These are phyloP conservation scores for Raddia guianensis DNA, from an alignment of 176 grass and related monocot genomes.

Conservation along the genomic window DNA sequence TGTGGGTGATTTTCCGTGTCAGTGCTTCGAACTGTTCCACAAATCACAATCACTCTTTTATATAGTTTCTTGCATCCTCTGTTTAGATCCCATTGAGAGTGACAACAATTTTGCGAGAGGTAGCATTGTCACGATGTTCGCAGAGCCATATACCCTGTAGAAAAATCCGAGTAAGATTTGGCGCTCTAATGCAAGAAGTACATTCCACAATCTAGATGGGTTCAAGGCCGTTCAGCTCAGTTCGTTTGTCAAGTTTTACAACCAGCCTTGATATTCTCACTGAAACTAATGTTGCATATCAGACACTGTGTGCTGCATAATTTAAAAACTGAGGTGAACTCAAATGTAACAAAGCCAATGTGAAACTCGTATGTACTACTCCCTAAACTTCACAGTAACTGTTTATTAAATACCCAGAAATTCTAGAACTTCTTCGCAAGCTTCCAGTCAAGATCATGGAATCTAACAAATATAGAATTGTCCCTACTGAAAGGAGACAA, in stretches of 20 bases:
- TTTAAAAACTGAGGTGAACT: background rate
- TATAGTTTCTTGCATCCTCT: conserved; percentile 6
- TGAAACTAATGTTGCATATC: conserved; percentile 8
- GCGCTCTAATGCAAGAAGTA: background rate
- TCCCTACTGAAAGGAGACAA: background rate
- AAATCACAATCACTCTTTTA: background rate
- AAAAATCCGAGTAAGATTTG: conserved; percentile 1
- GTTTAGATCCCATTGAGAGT: conserved; percentile 76
- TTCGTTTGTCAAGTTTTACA: background rate
- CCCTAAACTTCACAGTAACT: background rate
- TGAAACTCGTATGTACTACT: background rate
- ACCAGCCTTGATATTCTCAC: background rate
- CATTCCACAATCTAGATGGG: background rate
- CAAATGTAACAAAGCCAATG: background rate
- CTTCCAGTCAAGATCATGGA: background rate
- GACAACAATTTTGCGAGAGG: conserved; percentile 77
- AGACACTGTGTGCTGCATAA: background rate
- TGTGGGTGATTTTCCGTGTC: background rate
- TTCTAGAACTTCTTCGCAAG: background rate
- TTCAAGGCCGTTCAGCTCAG: background rate
- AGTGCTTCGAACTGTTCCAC: background rate
- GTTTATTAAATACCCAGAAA: background rate
- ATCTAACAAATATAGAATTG: background rate
- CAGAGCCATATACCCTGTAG: conserved; percentile 90
- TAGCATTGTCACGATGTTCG: conserved; percentile 84